These are phyloP conservation scores for Vicia villosa DNA, from an alignment of 306 rosid species.

Conservation along the genomic window DNA sequence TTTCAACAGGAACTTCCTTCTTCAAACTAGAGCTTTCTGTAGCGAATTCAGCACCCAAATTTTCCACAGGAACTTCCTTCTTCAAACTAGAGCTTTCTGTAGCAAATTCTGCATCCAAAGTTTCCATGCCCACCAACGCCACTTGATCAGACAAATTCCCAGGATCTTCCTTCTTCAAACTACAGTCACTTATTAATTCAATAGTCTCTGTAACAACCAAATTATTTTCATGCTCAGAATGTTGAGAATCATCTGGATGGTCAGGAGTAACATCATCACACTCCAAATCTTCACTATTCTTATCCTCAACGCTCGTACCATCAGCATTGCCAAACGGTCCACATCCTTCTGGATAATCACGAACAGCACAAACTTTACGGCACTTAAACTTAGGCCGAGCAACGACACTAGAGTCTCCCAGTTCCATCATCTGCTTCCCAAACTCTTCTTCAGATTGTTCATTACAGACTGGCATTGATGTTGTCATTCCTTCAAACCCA, in stretches of 20 bases:
- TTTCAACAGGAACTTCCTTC: conserved; percentile 30
- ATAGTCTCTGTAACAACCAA: conserved; percentile 3
- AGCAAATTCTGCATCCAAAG: background rate
- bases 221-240: conserved; percentile 25
- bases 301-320: conserved; percentile 30
- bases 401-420: conserved; percentile 40
- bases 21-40: background rate
- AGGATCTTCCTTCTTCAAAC: background rate
- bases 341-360: conserved; percentile 79
- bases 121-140: conserved; percentile 14
- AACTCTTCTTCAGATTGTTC: conserved; percentile 45
- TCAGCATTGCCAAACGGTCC: conserved; percentile 48
- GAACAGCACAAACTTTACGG: conserved; percentile 63
- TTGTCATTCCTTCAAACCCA: conserved; percentile 41
- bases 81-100: background rate
- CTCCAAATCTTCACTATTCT: conserved; percentile 23
- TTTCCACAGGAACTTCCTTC: background rate
- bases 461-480: conserved; percentile 42
- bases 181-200: conserved; percentile 17
- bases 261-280: conserved; percentile 21
- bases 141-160: background rate
- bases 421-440: conserved; percentile 46
- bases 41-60: too few species aligned
- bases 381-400: conserved; percentile 43
- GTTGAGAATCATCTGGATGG: conserved; percentile 8